These are phyloP conservation scores for Penicillium aurantiogriseum DNA, from an alignment of 2,329 filamentous ascomycete genomes.

Conservation along the genomic window DNA sequence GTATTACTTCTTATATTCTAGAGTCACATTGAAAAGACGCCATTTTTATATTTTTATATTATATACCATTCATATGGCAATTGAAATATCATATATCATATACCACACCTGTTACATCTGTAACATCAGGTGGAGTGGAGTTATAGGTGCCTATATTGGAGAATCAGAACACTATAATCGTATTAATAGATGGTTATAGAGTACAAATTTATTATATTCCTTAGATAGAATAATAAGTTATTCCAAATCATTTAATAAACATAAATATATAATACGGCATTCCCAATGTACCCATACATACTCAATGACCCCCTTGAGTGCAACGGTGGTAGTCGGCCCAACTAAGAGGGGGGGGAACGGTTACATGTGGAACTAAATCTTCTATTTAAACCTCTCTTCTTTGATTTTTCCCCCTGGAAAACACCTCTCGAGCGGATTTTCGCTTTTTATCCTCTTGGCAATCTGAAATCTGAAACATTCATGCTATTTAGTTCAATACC, in stretches of 20 bases:
- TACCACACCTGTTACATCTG: neutral
- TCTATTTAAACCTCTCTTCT: constrained; percentile 12
- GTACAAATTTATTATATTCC: neutral
- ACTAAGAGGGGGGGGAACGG: constrained; percentile 18
- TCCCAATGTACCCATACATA: constrained; percentile 18
- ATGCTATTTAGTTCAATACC: too few species aligned
- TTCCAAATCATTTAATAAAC: neutral
- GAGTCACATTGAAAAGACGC: neutral
- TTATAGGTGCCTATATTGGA: neutral
- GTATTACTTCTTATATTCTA: neutral
- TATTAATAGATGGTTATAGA: neutral
- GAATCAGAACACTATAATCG: neutral
- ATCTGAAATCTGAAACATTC: constrained; percentile 6
- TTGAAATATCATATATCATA: neutral
- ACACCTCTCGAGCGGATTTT: neutral
- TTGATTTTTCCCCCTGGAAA: neutral
- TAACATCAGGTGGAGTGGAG: neutral
- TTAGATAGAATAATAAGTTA: neutral
- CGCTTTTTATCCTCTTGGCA: neutral
- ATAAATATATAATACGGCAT: constrained; percentile 5
- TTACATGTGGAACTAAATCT: constrained; percentile 27
- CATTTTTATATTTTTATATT: neutral
- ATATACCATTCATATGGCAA: too few species aligned
- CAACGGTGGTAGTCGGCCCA: constrained; percentile 30
- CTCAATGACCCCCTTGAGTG: constrained; percentile 29